phyloP scores from a whole-genome alignment of 164 flowering plant genomes.

The Macadamia tetraphylla region DNA sequence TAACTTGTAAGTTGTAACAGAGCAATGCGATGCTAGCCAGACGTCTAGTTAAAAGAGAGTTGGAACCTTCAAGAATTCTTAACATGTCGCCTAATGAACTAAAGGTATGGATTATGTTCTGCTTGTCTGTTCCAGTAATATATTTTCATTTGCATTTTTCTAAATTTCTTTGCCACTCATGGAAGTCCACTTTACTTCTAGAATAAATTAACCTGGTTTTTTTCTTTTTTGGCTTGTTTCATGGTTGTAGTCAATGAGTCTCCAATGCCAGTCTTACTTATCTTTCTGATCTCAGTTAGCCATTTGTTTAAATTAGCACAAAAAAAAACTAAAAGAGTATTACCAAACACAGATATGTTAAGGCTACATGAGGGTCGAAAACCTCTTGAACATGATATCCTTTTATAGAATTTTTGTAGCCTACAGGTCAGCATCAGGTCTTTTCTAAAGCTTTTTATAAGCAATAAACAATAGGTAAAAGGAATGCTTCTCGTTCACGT shows the following conservation, averaged over 20 bases:
- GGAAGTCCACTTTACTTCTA: neutral
- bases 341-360: neutral
- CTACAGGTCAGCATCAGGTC: no score
- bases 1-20: slow-evolving; percentile 33
- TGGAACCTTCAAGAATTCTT: slow-evolving; percentile 70
- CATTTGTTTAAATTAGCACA: neutral
- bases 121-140: no score
- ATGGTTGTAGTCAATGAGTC: no score
- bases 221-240: no score
- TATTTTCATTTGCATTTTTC: no score
- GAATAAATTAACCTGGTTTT: no score
- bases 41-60: slow-evolving; percentile 64
- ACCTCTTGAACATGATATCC: no score
- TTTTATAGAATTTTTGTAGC: no score
- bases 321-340: neutral
- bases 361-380: no score
- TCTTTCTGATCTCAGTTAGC: neutral
- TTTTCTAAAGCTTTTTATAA: no score
- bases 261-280: neutral
- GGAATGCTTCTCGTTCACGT: no score
- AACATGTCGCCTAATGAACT: slow-evolving; percentile 80
- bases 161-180: neutral
- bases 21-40: slow-evolving; percentile 51
- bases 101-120: slow-evolving; percentile 42
- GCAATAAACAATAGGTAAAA: no score